Base-by-base conservation (phyloP, 1,139 yeast species). In the Entelexis paramagnoliae region DNA sequence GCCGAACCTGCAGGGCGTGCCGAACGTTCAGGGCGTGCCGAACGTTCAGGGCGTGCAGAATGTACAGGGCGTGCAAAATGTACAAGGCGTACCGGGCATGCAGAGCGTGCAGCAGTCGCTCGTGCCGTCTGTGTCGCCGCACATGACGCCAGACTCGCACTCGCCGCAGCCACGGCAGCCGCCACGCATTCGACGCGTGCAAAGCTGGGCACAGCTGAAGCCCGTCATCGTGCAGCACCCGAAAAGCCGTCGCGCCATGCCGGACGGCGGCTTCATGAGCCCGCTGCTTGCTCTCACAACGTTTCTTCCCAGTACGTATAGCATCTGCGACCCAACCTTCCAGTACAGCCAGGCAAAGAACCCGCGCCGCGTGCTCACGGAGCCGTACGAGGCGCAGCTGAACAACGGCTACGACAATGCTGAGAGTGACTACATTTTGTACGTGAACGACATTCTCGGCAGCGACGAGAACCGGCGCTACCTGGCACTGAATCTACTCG, bases 381-480 rank as follows among this genome's bases (percentile, higher is more conserved):
- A 91, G 65, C 97, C 97, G 2, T 80, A 81, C 66, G 95, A 88
- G 60, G 93, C 91, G 0, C 78, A 76, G 55, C 76, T 72, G 57
- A 88, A 89, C 64, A 81, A 84, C 63, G 97, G 97, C 9, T 78
- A 65, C 63, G 98, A 93, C 68, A 93, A 93, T 65, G 83, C 79
- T 56, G 88, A 87, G 55, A 80, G 86, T 64, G 96, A 93, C 68
- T 91, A 89, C 64, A 89, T 93, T 53, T 69, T 93, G 29, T 89
- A 89, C 61, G 98, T 93, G 16, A 91, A 93, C 66, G 98, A 93
- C 64, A 82, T 91, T 19, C 70, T 93, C 46, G 98, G 98, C 2
- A 75, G 80, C 1, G 93, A 87, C 63, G 95, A 87, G 60, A 89
- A 88, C 52, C 73, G 91, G 53, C 62, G 86, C 64, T 89, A 89